These are phyloP conservation scores for Phytopythium oedochilum DNA, from an alignment of 352 stramenopile genomes.

Conservation along the genomic window DNA sequence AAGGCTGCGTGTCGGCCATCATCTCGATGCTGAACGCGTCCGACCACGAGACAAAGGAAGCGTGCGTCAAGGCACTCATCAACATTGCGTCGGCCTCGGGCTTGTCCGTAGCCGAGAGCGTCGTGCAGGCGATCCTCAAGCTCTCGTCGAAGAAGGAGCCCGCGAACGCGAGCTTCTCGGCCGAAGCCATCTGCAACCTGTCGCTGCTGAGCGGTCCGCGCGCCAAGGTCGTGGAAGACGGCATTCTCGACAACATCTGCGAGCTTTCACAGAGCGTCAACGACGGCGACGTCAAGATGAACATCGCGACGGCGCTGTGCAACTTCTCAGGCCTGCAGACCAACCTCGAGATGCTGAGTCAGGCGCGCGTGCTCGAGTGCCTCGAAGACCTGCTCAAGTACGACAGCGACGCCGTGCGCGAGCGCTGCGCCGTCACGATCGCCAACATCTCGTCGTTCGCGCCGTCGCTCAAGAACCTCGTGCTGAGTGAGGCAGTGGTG, in stretches of 20 bases:
- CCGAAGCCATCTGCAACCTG: conserved; percentile 74
- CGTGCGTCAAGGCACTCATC: conserved; percentile 81
- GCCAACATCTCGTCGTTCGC: conserved; percentile 72
- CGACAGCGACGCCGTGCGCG: conserved; percentile 57
- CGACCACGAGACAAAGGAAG: conserved; percentile 77
- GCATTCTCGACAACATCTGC: conserved; percentile 72
- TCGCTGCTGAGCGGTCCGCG: conserved; percentile 63
- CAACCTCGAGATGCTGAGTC: conserved; percentile 66
- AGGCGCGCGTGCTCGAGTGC: conserved; percentile 63
- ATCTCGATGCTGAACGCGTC: conserved; percentile 82
- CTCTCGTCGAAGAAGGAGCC: conserved; percentile 66
- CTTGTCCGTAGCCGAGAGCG: conserved; percentile 55
- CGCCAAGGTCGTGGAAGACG: conserved; percentile 73
- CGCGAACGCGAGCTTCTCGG: conserved; percentile 47
- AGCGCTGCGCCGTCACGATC: conserved; percentile 69
- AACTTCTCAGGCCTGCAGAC: conserved; percentile 71
- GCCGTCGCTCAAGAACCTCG: conserved; percentile 58
- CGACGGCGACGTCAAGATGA: conserved; percentile 40
- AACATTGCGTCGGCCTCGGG: conserved; percentile 76
- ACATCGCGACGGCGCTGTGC: conserved; percentile 68
- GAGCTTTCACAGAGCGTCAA: conserved; percentile 41
- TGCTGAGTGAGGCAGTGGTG: conserved; percentile 54
- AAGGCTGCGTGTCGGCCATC: conserved; percentile 79
- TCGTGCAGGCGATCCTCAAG: conserved; percentile 76
- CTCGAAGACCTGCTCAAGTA: conserved; percentile 72